Base-by-base conservation (phyloP, 139 green algal genomes). In the Gonium pectorale region DNA sequence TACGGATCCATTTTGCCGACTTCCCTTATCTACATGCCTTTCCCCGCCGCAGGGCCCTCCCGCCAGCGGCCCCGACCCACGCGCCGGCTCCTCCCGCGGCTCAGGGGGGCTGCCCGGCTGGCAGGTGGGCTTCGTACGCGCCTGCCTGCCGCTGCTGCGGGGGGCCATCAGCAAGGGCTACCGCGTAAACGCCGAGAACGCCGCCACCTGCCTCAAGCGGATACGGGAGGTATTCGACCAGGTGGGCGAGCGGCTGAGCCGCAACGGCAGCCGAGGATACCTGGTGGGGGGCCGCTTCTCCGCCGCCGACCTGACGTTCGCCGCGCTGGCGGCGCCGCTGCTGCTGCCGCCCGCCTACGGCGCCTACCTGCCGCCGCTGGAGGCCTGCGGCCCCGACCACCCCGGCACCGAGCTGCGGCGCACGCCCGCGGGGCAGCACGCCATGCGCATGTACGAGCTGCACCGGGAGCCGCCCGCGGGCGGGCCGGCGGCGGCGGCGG, bases 1-100 rank as follows among this genome's bases (percentile, higher is more conserved):
- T 97, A 98, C 95, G 95, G 93, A 98, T 95, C 94, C 91, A 96
- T 96, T 97, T 98, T 98, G 95, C 95, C 95, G 95, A 97, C 95
- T 98, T 98, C 95, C 95, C 95, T 98, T 98, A 97, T 93, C 95
- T 75, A 75, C 67, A 75, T 75, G n/a, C n/a, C n/a, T n/a, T n/a
- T n/a, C n/a, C n/a, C n/a, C n/a, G n/a, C n/a, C n/a, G n/a, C n/a
- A n/a, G n/a, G n/a, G n/a, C n/a, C n/a, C n/a, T n/a, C n/a, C n/a
- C n/a, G n/a, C n/a, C n/a, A n/a, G n/a, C n/a, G n/a, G n/a, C n/a
- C n/a, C n/a, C n/a, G n/a, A n/a, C n/a, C n/a, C n/a, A n/a, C n/a
- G n/a, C n/a, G n/a, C n/a, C n/a, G n/a, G n/a, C n/a, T n/a, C n/a
- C n/a, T n/a, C n/a, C n/a, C n/a, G n/a, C n/a, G n/a, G n/a, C n/a